These are phyloP conservation scores for Penicillium freii DNA, from an alignment of 2,329 filamentous ascomycete species.

Conservation along the genomic window DNA sequence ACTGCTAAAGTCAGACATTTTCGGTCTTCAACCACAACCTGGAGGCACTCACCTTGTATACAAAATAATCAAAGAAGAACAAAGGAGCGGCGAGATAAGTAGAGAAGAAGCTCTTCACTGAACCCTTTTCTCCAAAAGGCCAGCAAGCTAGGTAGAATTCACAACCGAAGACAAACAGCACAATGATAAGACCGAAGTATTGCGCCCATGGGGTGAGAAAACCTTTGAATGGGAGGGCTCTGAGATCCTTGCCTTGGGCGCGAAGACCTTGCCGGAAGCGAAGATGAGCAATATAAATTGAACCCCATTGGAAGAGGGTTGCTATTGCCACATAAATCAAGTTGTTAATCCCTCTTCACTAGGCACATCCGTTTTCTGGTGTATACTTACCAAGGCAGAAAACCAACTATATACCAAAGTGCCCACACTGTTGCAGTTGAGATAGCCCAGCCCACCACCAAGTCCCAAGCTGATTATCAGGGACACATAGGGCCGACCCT, in stretches of 20 bases:
- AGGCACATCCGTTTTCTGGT: too few relatives aligned
- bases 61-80: constrained; percentile 32
- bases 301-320: constrained; percentile 31
- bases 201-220: constrained; percentile 28
- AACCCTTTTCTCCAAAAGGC: constrained; percentile 32
- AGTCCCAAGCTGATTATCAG: constrained; percentile 28
- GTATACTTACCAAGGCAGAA: constrained; percentile 25
- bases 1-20: constrained; percentile 4
- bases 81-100: constrained; percentile 34
- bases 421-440: constrained; percentile 31
- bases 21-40: neutral
- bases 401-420: constrained; percentile 36
- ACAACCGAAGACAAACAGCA: constrained; percentile 31
- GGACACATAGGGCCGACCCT: constrained; percentile 33
- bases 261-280: constrained; percentile 29
- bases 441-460: constrained; percentile 35
- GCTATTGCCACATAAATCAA: constrained; percentile 28
- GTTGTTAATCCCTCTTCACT: neutral
- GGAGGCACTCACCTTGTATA: constrained; percentile 22
- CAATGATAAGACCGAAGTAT: constrained; percentile 25
- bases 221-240: constrained; percentile 26
- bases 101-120: constrained; percentile 34
- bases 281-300: constrained; percentile 29
- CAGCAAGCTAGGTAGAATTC: constrained; percentile 35
- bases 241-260: constrained; percentile 28